Base-by-base conservation (phyloP, 805 yeast genomes). In the Metschnikowia lochheadii region DNA sequence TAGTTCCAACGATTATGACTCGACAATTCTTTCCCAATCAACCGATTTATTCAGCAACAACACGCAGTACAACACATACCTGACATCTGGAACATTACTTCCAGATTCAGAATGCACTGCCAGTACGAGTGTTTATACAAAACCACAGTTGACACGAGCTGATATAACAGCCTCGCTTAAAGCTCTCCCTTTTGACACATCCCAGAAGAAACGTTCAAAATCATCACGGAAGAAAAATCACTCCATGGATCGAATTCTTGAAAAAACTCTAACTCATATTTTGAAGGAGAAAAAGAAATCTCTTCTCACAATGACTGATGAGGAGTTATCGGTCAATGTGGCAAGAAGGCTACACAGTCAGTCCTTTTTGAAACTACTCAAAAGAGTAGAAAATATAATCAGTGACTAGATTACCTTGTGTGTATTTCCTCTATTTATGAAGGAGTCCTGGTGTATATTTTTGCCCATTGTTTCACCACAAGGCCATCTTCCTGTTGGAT, bases 401-500 rank as follows among this genome's bases (percentile, higher is more conserved):
- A 36, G 46, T 35, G 33, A 44, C 34, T 44, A 26, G 10, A 23
- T 15, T 20, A 8, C 11, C 35, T 26, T 20, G 7, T 7, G 17
- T 39, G 14, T 26, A 39, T 39, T 39, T 14, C 18, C 2, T 21
- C 7, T 23, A n/a, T n/a, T 39, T 31, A 34, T 14, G 20, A 34
- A 21, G 47, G 21, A 7, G 36, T 41, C 34, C 54, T 48, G 11
- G 35, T 38, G 38, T 50, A 45, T 4, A 63, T 58, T 49, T 77
- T 80, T 11, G 63, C 67, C 90, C 90, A 85, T 54, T 67, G 63
- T 54, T 80, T 82, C 1, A 83, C 70, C 5, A 69, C 69, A 46
- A 84, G 63, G 0, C 90, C 90, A 63, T 85, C 90, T 2, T 75
- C 72, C 46, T 80, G 66, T 20, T 60, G 65, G 4, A 66, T 58